phyloP scores from a whole-genome alignment of 352 stramenopile genomes.

The Phytopythium sindhum region DNA sequence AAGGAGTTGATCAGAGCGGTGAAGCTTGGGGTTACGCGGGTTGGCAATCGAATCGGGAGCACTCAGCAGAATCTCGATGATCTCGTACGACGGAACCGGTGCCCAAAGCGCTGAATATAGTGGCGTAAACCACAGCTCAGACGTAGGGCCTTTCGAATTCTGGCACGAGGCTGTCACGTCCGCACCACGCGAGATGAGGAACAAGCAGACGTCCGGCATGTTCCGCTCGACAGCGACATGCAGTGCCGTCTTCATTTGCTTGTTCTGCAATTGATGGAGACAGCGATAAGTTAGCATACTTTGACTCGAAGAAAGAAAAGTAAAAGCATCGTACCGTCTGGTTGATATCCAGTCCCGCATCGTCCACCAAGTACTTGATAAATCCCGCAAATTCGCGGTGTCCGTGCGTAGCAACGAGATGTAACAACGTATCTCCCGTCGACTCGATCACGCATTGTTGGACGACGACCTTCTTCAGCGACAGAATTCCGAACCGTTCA shows the following conservation, averaged over 20 bases:
- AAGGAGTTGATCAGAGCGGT: constrained; percentile 21
- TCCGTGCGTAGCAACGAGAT: constrained; percentile 36
- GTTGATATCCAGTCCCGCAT: constrained; percentile 37
- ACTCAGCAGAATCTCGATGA: constrained; percentile 48
- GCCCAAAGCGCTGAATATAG: constrained; percentile 44
- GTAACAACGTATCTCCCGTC: constrained; percentile 45
- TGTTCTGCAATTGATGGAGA: constrained; percentile 26
- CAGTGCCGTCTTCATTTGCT: constrained; percentile 43
- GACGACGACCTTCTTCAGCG: constrained; percentile 34
- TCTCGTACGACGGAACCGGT: constrained; percentile 27
- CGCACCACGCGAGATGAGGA: constrained; percentile 35
- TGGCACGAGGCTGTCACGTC: constrained; percentile 40
- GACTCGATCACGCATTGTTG: constrained; percentile 40
- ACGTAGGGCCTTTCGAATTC: constrained; percentile 28
- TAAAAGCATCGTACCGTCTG: constrained; percentile 23
- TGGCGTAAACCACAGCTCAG: constrained; percentile 39
- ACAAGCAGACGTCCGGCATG: constrained; percentile 31
- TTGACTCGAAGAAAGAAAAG: not conserved
- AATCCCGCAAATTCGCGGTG: constrained; percentile 27
- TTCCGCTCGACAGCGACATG: constrained; percentile 41
- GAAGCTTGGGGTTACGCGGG: constrained; percentile 33
- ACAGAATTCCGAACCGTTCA: constrained; percentile 24
- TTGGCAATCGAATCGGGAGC: constrained; percentile 39
- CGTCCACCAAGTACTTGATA: constrained; percentile 34
- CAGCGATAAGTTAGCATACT: not conserved